Evolutionary conservation across 768 basidiomycete genomes (phyloP), one percentile per base, ranked within the genome.

Genomic region (Naganishia vaughanmartiniae): DNA sequence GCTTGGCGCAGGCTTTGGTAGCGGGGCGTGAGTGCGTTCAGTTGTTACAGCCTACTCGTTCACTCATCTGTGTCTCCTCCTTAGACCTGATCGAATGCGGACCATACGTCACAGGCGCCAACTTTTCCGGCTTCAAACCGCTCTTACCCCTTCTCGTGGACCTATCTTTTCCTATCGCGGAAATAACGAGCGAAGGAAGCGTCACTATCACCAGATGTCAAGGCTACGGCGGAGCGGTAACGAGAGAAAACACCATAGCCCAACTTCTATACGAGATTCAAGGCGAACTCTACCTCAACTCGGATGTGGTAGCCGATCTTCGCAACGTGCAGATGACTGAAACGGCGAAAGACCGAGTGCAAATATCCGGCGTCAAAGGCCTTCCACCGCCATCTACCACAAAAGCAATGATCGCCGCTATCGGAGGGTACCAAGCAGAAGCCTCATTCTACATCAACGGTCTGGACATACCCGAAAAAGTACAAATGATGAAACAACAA

Each of bases 291-390:
- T 66, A 66, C 31, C 65, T 66, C 65, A 66, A 66, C 54, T 39
- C 65, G 65, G 65, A 66, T 42, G 65, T 66, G 4, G 65, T 66
- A 12, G 65, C 65, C 65, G 48, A 66, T 54, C 48, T 66, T 11
- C 7, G 48, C 54, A 42, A 54, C 34, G 54, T 66, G 24, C 7
- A 10, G 21, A 34, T 66, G 14, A 39, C 31, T 1, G 36, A 53
- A 54, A 34, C 21, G 9, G 46, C 26, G 0, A 46, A n/a, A 26
- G 54, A 66, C 24, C 65, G 48, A 34, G 65, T 66, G 31, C n/a
- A 51, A 34, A 48, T 66, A n/a, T 33, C 51, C 31, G 54, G 54
- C 6, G 42, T 66, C 51, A 33, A 21, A 10, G 65, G 65, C 12
- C 24, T 54, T 15, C 51, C 65, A 34, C 65, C 65, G 14, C 65